Conservation (phyloP, 306 rosid genomes). For the Luffa aegyptiaca region DNA sequence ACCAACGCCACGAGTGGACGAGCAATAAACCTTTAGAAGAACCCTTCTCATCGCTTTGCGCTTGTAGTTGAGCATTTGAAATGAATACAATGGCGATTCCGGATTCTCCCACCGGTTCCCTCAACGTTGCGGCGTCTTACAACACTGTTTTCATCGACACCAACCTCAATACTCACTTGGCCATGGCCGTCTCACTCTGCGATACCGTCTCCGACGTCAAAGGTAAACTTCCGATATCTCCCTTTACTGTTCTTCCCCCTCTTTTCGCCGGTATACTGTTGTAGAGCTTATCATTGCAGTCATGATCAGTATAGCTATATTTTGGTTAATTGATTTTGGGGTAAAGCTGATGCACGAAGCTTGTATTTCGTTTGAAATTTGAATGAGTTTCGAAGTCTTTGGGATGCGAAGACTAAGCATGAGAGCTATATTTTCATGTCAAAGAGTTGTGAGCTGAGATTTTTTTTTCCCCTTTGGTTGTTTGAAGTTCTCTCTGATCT, state of each 20-base stretch:
- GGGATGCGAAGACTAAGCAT: not conserved
- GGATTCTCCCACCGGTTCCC: not conserved
- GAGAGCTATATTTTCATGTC: not conserved
- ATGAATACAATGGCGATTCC: not conserved
- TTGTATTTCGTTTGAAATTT: not conserved
- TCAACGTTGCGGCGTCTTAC: not conserved
- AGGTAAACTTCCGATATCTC: conserved; percentile 23
- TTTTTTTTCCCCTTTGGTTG: not conserved
- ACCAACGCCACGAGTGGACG: not conserved
- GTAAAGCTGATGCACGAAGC: not conserved
- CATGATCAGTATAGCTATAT: not conserved
- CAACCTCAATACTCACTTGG: conserved; percentile 60
- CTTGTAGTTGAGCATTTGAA: not conserved
- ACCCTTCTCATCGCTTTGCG: not conserved
- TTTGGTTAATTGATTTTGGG: not conserved
- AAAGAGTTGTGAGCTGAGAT: not conserved
- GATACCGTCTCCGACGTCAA: conserved; percentile 56
- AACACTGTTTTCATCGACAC: conserved; percentile 50
- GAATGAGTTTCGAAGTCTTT: not conserved
- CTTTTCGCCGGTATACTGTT: not conserved
- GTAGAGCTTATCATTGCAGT: not conserved
- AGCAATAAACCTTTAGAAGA: not conserved
- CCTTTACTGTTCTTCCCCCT: not conserved
- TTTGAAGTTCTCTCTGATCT: not conserved
- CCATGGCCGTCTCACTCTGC: conserved; percentile 27